These are phyloP conservation scores for Isabelozyma heimii DNA, from an alignment of 805 yeast genomes.

Conservation along the genomic window DNA sequence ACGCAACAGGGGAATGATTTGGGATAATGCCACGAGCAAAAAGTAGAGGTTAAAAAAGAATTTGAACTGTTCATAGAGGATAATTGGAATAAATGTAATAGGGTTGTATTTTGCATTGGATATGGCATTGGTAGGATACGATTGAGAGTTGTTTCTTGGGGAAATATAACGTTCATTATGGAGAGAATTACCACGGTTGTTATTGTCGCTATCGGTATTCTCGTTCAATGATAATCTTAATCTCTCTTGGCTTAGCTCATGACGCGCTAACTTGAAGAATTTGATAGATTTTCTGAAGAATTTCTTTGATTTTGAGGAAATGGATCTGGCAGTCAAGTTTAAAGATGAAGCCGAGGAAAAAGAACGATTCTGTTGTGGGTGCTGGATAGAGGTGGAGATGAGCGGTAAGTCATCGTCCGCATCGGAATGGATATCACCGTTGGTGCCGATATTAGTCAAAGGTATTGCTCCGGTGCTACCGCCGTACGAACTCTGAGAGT, in stretches of 20 bases:
- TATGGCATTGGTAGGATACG: constrained; percentile 67
- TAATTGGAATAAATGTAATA: constrained; percentile 80
- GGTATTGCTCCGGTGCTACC: constrained; percentile 26
- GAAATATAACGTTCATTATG: constrained; percentile 35
- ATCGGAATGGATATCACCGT: neutral
- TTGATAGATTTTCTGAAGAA: constrained; percentile 8
- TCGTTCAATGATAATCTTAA: constrained; percentile 6
- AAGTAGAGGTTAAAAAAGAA: constrained; percentile 94
- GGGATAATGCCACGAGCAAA: constrained; percentile 89
- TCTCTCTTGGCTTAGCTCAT: constrained; percentile 24
- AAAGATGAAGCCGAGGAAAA: constrained; percentile 18
- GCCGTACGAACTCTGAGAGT: constrained; percentile 14
- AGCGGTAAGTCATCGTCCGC: constrained; percentile 2
- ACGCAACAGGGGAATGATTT: constrained; percentile 81
- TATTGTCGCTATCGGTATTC: neutral
- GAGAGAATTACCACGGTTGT: neutral
- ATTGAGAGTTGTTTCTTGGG: constrained; percentile 28
- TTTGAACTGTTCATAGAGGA: constrained; percentile 93
- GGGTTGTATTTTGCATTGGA: constrained; percentile 95
- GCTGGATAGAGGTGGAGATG: neutral
- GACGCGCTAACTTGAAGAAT: constrained; percentile 21
- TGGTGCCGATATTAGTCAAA: constrained; percentile 18
- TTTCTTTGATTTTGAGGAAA: constrained; percentile 7
- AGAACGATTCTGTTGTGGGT: constrained; percentile 13
- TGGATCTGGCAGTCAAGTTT: constrained; percentile 7